Base-by-base conservation (phyloP, 345 rosid species). In the Isatis tinctoria region DNA sequence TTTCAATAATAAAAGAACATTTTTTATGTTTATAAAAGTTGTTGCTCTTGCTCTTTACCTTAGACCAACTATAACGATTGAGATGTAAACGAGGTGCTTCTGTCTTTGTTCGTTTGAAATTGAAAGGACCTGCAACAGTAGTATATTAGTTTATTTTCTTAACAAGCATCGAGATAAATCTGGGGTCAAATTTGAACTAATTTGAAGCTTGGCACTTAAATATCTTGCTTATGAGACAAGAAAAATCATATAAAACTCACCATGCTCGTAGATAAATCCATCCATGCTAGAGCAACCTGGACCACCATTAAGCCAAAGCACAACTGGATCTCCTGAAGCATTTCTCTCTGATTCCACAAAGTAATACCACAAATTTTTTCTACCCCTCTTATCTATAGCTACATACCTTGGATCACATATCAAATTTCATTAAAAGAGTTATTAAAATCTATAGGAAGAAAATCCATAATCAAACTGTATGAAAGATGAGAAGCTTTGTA, bases 281-380 rank as follows among this genome's bases (percentile, higher is more conserved):
- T 93, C 97, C 69, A 89, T 87, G 87, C 98, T 93, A 28, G 98
- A 93, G 82, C 97, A 93, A 32, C 93, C 98, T 5, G 97, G 97
- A 66, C 98, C 98, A 60, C 98, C 97, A 74, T 90, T 93, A 51
- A 93, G 93, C 98, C 98, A 93, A 51, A 90, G 85, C 65, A 90
- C 97, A 62, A 93, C 86, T 3, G 96, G 96, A 82, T 89, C 97
- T 67, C 49, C 14, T 2, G 88, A 63, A 7, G 96, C 87, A 45
- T 86, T 83, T 79, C 90, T 67, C 80, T 93, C 87, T 2, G 97
- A 93, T 76, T 76, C 87, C 69, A 86, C 89, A 4, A 93, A 83
- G 72, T 93, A 93, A 81, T 93, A 93, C 76, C 82, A 93, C 44
- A 90, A 67, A 52, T 80, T 91, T 81, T 78, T 92, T 28, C 69